Evolutionary conservation across 2,329 filamentous ascomycete genomes (phyloP).

Genomic region (Ascochyta pisi): DNA sequence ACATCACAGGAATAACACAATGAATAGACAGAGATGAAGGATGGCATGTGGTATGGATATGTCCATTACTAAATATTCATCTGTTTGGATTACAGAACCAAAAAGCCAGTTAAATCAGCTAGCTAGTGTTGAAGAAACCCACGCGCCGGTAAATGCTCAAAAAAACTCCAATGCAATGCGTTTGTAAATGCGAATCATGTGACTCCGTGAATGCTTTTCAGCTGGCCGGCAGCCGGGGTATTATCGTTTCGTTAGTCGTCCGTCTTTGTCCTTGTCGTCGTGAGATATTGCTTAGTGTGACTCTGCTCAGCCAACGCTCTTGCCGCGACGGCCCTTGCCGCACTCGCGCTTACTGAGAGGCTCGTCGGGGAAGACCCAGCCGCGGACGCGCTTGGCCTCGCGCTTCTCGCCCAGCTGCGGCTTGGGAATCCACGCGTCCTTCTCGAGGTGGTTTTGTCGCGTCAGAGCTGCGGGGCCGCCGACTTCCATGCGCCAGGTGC

Average conservation of each 20-base stretch:
- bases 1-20: too few relatives aligned
- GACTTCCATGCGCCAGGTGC: slow-evolving; percentile 72
- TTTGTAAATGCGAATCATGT: slow-evolving; percentile 6
- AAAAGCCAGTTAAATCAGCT: slow-evolving; percentile 7
- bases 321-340: slow-evolving; percentile 43
- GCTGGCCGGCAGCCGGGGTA: slow-evolving; percentile 19
- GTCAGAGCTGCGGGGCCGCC: slow-evolving; percentile 77
- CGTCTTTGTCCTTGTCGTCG: background rate
- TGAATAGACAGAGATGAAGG: too few relatives aligned
- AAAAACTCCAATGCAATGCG: slow-evolving; percentile 7
- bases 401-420: slow-evolving; percentile 76
- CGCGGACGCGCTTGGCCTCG: slow-evolving; percentile 74
- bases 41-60: too few relatives aligned
- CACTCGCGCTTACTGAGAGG: slow-evolving; percentile 73
- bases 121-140: background rate
- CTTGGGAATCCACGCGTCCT: slow-evolving; percentile 78
- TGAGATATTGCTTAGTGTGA: too few relatives aligned
- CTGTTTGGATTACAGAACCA: too few relatives aligned
- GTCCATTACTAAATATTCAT: too few relatives aligned
- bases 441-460: slow-evolving; percentile 70
- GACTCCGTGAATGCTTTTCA: slow-evolving; percentile 16
- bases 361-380: slow-evolving; percentile 80
- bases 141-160: slow-evolving; percentile 16
- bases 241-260: slow-evolving; percentile 13
- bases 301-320: slow-evolving; percentile 23